A percentile compares a stretch with the other conserved stretches of the same genome.
Evolutionary conservation across 2,329 filamentous ascomycete genomes (phyloP).

Genomic region (Trichoderma hamatum): DNA sequence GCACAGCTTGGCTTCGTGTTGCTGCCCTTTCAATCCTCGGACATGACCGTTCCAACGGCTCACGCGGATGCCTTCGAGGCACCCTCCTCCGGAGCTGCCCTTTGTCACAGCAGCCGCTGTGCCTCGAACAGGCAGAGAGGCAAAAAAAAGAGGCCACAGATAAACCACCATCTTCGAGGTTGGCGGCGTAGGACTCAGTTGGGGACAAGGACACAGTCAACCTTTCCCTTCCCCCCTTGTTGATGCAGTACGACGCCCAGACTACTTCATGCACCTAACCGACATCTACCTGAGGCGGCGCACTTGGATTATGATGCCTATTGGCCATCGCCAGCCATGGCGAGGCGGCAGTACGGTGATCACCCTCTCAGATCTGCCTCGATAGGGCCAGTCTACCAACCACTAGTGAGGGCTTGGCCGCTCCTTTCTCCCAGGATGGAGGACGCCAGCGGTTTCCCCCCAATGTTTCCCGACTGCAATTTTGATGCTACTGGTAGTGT

Average conservation of each 20-base stretch:
- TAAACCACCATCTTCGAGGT: constrained; percentile 3
- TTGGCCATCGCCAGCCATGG: constrained; percentile 8
- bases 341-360: constrained; percentile 24
- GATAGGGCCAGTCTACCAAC: constrained; percentile 10
- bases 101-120: constrained; percentile 14
- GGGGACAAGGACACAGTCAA: background rate
- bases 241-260: constrained; percentile 21
- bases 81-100: background rate
- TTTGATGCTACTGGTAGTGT: constrained; percentile 12
- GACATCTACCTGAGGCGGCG: constrained; percentile 16
- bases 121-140: background rate
- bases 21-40: constrained; percentile 9
- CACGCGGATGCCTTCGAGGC: constrained; percentile 16
- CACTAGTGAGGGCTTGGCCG: constrained; percentile 5
- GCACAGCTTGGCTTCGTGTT: background rate
- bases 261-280: background rate
- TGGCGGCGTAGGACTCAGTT: constrained; percentile 18
- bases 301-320: constrained; percentile 1
- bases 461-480: constrained; percentile 15
- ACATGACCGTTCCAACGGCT: constrained; percentile 15
- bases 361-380: constrained; percentile 22
- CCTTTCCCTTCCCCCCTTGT: constrained; percentile 4
- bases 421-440: constrained; percentile 1
- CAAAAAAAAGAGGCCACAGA: background rate
- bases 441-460: background rate